These are phyloP conservation scores for Primulina huaijiensis DNA, from an alignment of 257 asterid species.

Conservation along the genomic window DNA sequence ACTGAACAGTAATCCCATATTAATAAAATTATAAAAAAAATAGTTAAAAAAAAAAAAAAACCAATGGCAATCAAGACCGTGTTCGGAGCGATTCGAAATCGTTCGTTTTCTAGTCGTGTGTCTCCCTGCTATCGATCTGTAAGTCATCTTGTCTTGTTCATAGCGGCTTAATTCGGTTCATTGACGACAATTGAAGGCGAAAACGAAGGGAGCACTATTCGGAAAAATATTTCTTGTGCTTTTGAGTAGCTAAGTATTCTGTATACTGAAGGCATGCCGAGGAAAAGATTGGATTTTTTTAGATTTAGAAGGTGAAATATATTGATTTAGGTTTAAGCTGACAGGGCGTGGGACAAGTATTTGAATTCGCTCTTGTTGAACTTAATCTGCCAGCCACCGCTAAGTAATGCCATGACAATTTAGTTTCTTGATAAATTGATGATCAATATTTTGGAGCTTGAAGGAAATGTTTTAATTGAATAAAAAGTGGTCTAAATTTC, in stretches of 20 bases:
- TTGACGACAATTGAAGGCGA: neutral
- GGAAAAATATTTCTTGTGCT: neutral
- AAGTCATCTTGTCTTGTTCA: conserved; percentile 22
- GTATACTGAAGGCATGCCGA: neutral
- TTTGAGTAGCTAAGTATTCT: neutral
- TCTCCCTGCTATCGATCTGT: conserved; percentile 47
- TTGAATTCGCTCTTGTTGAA: neutral
- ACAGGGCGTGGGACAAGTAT: neutral
- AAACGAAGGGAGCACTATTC: neutral
- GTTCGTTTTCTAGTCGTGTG: conserved; percentile 31
- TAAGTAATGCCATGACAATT: too few species aligned
- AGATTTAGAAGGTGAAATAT: neutral
- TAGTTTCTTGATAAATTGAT: conserved; percentile 9
- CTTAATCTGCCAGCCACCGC: neutral
- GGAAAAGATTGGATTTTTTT: conserved; percentile 5
- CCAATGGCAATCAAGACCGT: conserved; percentile 45
- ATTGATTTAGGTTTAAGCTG: neutral
- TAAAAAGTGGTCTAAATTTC: neutral
- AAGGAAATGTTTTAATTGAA: neutral
- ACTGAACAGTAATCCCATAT: neutral
- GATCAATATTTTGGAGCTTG: conserved; percentile 1
- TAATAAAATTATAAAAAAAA: too few species aligned
- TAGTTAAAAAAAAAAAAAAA: neutral
- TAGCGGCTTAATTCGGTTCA: conserved; percentile 8
- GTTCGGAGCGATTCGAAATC: conserved; percentile 47